Evolutionary conservation across 1,139 yeast species (phyloP), one percentile per base, ranked within the genome.

Genomic region (Suhomyces ambrosiae): DNA sequence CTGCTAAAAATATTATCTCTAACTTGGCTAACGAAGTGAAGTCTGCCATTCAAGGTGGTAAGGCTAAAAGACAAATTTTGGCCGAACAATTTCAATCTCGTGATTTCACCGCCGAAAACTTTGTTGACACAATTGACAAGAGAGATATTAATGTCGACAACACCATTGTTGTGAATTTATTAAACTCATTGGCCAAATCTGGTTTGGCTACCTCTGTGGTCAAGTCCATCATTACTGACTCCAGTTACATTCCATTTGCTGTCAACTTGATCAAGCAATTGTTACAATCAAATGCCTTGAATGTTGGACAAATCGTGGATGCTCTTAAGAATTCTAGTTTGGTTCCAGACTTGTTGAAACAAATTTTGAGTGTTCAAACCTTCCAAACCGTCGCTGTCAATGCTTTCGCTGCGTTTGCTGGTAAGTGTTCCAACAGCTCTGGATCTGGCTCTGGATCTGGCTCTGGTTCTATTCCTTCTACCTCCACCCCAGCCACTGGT

Each of bases 201-300:
- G 76, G 76, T 12, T 67, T 71, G 48, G 75, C 72, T 12, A 49
- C 65, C 30, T 62, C 67, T 24, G 74, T 71, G 14, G 71, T 71
- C 34, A 58, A 60, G 50, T 56, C 72, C 26, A 60, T 70, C 30
- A 56, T 70, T 42, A 68, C 74, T 23, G 74, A 70, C 50, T 36
- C 65, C 14, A 42, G 49, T 28, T 71, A 68, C 51, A 50, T 68
- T 43, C 64, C 69, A 38, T 71, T 69, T 48, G 74, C 65, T 11
- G 56, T 49, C 13, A 56, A 60, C 31, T 68, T 71, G 50, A 50
- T 70, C 37, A 48, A 50, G 37, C 55, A 61, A 13, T 59, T 69
- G 28, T 50, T 69, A 35, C 51, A 51, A 11, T 54, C 49, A 38
- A 54, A 65, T 25, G 65, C 72, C 26, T 54, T 71, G 39, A 48